Base-by-base conservation (phyloP, 352 stramenopile species). In the Globisporangium rhizosaccharum region DNA sequence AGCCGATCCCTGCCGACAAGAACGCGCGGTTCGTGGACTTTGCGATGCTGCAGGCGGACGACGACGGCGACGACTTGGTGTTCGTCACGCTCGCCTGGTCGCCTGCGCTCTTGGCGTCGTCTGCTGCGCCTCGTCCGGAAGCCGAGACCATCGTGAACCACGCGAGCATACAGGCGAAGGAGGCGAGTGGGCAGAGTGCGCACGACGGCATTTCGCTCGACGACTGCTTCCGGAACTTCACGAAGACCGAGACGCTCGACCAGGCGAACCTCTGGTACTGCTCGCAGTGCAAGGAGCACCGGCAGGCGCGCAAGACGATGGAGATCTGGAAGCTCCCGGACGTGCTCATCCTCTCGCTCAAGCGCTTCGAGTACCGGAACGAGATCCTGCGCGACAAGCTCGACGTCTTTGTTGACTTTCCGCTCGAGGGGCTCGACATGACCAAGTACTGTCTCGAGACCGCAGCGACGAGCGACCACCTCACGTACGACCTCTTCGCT, bases 311-410 rank as follows among this genome's bases (percentile, higher is more conserved):
- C 30, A 92, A 92, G 59, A 89, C 73, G 0, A 90, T 94, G 76
- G 77, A 92, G 50, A 86, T 90, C 56, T 93, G 82, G 74, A 78
- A 80, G 41, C 59, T 90, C 26, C 87, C 87, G 8, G 78, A 93
- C 39, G 73, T 96, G 26, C 72, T 96, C 15, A 82, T 96, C 42
- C 59, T 96, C 20, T 90, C 83, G 41, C 79, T 96, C 56, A 96
- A 96, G 73, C 72, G 87, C 15, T 96, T 96, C 53, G 85, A 96
- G 64, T 94, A 95, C 50, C 81, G 82, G 41, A 93, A 90, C 51
- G 76, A 89, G 44, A 73, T 92, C 36, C 59, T 92, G 49, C 80
- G 84, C 15, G 81, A 95, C 59, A 96, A 95, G 64, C 67, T 96
- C 47, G 76, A 92, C 36, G 75, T 81, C 48, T 85, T 85, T 39